phyloP scores from a whole-genome alignment of 108 stramenopile genomes.

The Schizochytrium sp. region DNA sequence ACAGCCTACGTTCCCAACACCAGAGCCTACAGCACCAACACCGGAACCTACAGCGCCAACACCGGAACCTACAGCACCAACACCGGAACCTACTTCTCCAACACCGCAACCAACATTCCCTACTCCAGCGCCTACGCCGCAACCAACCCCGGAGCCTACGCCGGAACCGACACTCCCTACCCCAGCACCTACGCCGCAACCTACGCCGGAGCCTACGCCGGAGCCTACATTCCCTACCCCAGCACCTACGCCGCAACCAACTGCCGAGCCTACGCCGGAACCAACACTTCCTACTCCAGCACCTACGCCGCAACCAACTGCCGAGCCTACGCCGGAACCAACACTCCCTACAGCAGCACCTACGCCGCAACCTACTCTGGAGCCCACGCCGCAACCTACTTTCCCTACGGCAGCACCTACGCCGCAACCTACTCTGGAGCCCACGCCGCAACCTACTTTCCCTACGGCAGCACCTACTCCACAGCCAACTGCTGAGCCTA shows the following conservation, averaged over 20 bases:
- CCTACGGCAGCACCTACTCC: not conserved
- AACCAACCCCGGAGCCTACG: not conserved
- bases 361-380: not conserved
- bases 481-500: not conserved
- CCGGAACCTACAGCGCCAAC: too few species aligned
- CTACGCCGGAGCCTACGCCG: not conserved
- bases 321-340: not conserved
- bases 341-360: conserved; percentile 18
- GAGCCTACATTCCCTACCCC: not conserved
- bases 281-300: not conserved
- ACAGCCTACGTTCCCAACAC: too few species aligned
- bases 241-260: not conserved
- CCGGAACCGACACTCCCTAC: not conserved
- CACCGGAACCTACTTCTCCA: not conserved
- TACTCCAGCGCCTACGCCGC: not conserved
- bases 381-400: not conserved
- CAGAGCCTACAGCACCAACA: too few species aligned
- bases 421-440: not conserved
- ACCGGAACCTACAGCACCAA: too few species aligned
- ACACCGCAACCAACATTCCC: not conserved
- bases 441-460: not conserved
- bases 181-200: too few species aligned
- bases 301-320: too few species aligned
- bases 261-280: not conserved
- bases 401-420: not conserved